These are phyloP conservation scores for Pittosporum tobira DNA, from an alignment of 129 eudicot species.

Conservation along the genomic window DNA sequence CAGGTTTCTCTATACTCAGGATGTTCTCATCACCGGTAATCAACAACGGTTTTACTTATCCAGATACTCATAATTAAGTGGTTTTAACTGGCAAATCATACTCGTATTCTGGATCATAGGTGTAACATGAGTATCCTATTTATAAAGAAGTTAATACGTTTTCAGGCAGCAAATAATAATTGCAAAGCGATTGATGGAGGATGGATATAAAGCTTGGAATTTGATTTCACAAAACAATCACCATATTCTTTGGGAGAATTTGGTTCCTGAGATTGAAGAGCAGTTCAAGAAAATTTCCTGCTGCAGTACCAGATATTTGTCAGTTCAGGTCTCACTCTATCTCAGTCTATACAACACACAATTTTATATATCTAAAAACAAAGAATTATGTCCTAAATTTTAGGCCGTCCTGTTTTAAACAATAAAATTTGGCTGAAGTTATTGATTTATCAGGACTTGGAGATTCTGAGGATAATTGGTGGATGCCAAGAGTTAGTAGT, in stretches of 20 bases:
- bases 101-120: background rate
- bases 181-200: slow-evolving; percentile 73
- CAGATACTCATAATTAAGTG: no score
- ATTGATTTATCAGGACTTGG: slow-evolving; percentile 61
- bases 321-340: slow-evolving; percentile 45
- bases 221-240: slow-evolving; percentile 36
- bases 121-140: background rate
- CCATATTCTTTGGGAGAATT: slow-evolving; percentile 68
- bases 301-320: slow-evolving; percentile 53
- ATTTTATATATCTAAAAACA: no score
- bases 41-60: background rate
- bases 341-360: no score
- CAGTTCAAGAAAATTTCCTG: slow-evolving; percentile 52
- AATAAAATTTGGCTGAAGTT: no score
- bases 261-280: slow-evolving; percentile 44
- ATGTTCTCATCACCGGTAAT: slow-evolving; percentile 88
- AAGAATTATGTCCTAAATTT: no score
- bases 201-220: slow-evolving; percentile 75
- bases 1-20: slow-evolving; percentile 79
- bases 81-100: no score
- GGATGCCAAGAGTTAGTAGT: slow-evolving; percentile 63
- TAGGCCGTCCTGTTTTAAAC: no score
- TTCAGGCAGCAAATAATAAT: slow-evolving; percentile 68
- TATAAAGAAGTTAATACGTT: background rate
- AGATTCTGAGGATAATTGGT: slow-evolving; percentile 59